Evolutionary conservation across 1,139 yeast species (phyloP), one percentile per base, ranked within the genome.

Genomic region (Meyerozyma smithsonii): DNA sequence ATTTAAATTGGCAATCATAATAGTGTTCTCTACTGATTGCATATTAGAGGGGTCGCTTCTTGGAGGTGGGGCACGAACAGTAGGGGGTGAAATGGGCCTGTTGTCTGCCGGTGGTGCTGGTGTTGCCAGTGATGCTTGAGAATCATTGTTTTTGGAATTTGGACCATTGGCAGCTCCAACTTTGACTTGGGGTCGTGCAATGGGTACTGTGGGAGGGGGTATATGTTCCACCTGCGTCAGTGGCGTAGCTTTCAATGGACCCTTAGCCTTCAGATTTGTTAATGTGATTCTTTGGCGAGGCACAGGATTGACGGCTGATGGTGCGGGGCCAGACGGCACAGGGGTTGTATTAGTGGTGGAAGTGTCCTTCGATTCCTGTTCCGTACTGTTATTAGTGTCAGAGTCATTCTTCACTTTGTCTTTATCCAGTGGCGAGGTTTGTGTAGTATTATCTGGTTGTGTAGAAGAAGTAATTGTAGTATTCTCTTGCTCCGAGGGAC

Each of bases 1-100:
- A 50, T 89, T 89, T 49, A 90, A 71, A 52, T 89, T 86, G 6
- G 82, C 77, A 47, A 90, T 87, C 84, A 89, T 87, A 40, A 84
- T 77, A 38, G 83, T 81, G 55, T 84, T 83, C 39, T 81, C 87
- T 1, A 76, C 74, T 5, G 81, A 70, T 40, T 77, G 74, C 75
- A 77, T 74, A 40, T 74, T 62, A 39, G 69, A 71, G 16, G 61
- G 59, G 20, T 61, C 58, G 11, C 42, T 34, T 12, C 39, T 37
- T 1, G 58, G 49, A 4, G 58, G 50, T 20, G 40, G 40, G 3
- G 47, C 39, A 3, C 35, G 43, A 2, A n/a, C 35, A n/a, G 47
- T 40, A 8, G 45, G 40, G 8, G 48, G 37, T 2, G 48, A 42
- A 7, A 43, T 38, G 5, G 46, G 26, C n/a, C 26, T 21, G 15